These are phyloP conservation scores for Rubus idaeus DNA, from an alignment of 306 rosid species.

Conservation along the genomic window DNA sequence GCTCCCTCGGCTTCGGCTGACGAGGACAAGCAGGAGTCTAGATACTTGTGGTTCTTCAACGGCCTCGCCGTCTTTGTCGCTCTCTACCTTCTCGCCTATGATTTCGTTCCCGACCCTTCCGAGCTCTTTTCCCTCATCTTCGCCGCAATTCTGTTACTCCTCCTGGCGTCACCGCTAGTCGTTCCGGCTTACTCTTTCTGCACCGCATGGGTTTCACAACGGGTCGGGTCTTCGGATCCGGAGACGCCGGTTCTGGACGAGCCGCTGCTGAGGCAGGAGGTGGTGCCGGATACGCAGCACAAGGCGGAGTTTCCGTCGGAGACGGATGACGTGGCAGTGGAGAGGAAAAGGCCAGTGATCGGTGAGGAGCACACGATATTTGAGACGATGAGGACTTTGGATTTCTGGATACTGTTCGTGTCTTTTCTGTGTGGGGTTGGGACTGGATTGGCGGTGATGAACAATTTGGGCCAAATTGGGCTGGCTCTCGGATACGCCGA, in stretches of 20 bases:
- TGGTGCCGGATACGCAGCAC: conserved; percentile 6
- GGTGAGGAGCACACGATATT: conserved; percentile 86
- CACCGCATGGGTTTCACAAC: conserved; percentile 6
- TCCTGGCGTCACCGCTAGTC: conserved; percentile 61
- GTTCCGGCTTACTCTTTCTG: conserved; percentile 53
- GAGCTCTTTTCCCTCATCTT: conserved; percentile 39
- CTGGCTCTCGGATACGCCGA: conserved; percentile 76
- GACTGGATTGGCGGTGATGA: conserved; percentile 82
- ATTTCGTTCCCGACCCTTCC: conserved; percentile 54
- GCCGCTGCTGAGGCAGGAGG: conserved; percentile 36
- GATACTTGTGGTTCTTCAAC: conserved; percentile 61
- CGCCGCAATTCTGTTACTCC: conserved; percentile 41
- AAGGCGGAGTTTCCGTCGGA: neutral
- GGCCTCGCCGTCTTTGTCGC: conserved; percentile 64
- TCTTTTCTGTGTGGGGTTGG: conserved; percentile 94
- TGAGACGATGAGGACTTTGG: conserved; percentile 55
- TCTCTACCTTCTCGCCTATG: conserved; percentile 50
- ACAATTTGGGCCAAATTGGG: conserved; percentile 95
- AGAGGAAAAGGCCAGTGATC: conserved; percentile 38
- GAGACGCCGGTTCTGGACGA: conserved; percentile 36
- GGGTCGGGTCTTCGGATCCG: conserved; percentile 30
- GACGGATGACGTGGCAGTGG: conserved; percentile 1
- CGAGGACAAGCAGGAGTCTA: conserved; percentile 47
- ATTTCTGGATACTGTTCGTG: conserved; percentile 85
- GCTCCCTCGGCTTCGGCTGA: conserved; percentile 36